Base-by-base conservation (phyloP, 2,329 filamentous ascomycete species). In the Talaromyces atroroseus region DNA sequence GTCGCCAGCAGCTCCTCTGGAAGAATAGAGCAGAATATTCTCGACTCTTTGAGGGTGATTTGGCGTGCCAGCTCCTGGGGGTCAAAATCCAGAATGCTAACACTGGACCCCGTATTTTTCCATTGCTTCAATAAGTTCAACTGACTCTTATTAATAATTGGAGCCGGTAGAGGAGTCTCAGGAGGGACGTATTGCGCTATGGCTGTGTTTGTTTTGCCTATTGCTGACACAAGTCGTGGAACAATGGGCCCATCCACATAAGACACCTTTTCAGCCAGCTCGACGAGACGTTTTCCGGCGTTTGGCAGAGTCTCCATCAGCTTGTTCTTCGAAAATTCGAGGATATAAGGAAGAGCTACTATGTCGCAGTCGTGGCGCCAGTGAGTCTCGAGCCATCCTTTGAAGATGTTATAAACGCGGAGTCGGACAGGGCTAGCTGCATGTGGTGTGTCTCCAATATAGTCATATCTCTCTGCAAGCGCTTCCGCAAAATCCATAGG, bases 381-480 rank as follows among this genome's bases (percentile, higher is more conserved):
- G 72, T 99, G 91, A 6, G 89, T 94, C 75, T 97, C 94, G 20
- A 99, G 78, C 94, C 94, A 99, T 44, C 89, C 89, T 73, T 99
- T 99, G 80, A 99, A 90, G 56, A 91, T 87, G 69, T 99, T 97
- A 77, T 95, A 97, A 1, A 97, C 90, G 52, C 94, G 85, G 49
- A 99, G 78, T 51, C 92, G 86, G 21, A 97, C 92, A 0, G 92
- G 90, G 2, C 80, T 82, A 21, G 91, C 86, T 60, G 92, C 82
- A 58, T 85, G 82, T 21, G 85, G 83, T 49, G 86, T 88, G 58
- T 94, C 88, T 12, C 84, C 88, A 38, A 96, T 88, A 64, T 96
- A 96, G 58, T 96, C 89, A 70, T 95, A 99, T 29, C 95, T 86
- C 57, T 94, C 88, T 53, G 95, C 87, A n/a, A 99, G 80, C 3